These are phyloP conservation scores for Exophiala spinifera DNA, from an alignment of 2,329 filamentous ascomycete species.

Conservation along the genomic window DNA sequence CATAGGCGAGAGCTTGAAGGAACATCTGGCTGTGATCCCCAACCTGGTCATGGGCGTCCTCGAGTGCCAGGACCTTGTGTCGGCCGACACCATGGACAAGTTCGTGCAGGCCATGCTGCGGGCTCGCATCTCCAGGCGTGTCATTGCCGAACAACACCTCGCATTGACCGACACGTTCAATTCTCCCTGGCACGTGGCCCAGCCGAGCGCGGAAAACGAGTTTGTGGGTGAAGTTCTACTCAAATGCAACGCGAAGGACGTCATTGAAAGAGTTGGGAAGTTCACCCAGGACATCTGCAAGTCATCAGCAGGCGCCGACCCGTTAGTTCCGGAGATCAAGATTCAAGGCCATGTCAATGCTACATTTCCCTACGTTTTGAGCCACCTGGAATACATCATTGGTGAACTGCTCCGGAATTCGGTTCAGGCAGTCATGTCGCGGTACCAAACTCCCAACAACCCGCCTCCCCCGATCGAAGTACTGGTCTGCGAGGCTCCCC, in stretches of 20 bases:
- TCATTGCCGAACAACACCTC: slow-evolving; percentile 96
- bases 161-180: slow-evolving; percentile 93
- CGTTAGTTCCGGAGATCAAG: slow-evolving; percentile 73
- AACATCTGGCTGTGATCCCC: slow-evolving; percentile 90
- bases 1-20: slow-evolving; percentile 73
- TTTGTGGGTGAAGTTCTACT: slow-evolving; percentile 96
- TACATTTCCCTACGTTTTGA: slow-evolving; percentile 93
- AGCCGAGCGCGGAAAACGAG: slow-evolving; percentile 70
- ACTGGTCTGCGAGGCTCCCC: slow-evolving; percentile 86
- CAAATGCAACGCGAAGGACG: slow-evolving; percentile 84
- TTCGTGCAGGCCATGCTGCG: slow-evolving; percentile 94
- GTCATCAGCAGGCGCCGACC: slow-evolving; percentile 68
- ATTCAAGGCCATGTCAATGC: slow-evolving; percentile 82
- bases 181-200: slow-evolving; percentile 82
- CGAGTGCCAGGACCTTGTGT: slow-evolving; percentile 81
- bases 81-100: slow-evolving; percentile 74
- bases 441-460: slow-evolving; percentile 50
- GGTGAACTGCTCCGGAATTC: slow-evolving; percentile 93
- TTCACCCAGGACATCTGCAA: slow-evolving; percentile 72
- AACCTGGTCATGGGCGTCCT: slow-evolving; percentile 91
- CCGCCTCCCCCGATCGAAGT: slow-evolving; percentile 82
- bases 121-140: slow-evolving; percentile 88
- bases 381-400: slow-evolving; percentile 94
- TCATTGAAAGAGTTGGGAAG: slow-evolving; percentile 77
- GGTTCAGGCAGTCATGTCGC: slow-evolving; percentile 85